Evolutionary conservation across 2,329 filamentous ascomycete genomes (phyloP).

Genomic region (Diaporthe helianthi): DNA sequence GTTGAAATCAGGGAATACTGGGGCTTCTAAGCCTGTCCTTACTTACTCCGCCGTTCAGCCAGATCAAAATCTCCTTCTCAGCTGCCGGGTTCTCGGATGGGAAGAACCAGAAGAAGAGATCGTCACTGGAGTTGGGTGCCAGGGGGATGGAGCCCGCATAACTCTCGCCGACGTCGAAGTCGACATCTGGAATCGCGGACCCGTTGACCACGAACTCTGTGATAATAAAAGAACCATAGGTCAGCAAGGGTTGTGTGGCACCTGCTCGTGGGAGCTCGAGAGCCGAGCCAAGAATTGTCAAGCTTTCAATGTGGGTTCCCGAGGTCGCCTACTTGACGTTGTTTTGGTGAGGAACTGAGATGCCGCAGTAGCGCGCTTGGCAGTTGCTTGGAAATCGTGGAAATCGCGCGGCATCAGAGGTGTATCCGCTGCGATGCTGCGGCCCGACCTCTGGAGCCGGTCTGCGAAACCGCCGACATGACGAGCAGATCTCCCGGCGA

Average conservation of each 20-base stretch:
- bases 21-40: too few species aligned
- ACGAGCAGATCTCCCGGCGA: slow-evolving; percentile 27
- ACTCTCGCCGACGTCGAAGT: slow-evolving; percentile 72
- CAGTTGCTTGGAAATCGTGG: slow-evolving; percentile 19
- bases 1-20: background rate
- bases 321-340: slow-evolving; percentile 33
- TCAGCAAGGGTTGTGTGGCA: slow-evolving; percentile 5
- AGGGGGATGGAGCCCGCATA: slow-evolving; percentile 71
- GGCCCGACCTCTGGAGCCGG: slow-evolving; percentile 17
- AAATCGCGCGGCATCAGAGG: slow-evolving; percentile 18
- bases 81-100: slow-evolving; percentile 59
- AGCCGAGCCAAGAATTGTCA: background rate
- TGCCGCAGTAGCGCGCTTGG: slow-evolving; percentile 29
- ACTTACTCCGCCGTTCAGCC: slow-evolving; percentile 61
- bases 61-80: slow-evolving; percentile 67
- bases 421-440: background rate
- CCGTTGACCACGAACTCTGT: slow-evolving; percentile 71
- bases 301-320: background rate
- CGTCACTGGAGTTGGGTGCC: slow-evolving; percentile 51
- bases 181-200: slow-evolving; percentile 68
- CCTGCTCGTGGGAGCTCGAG: too few species aligned
- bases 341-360: slow-evolving; percentile 33
- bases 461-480: slow-evolving; percentile 33
- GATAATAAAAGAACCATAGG: background rate
- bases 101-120: slow-evolving; percentile 72